Conservation (phyloP, 108 stramenopile genomes). For the Licmophora abbreviata region DNA sequence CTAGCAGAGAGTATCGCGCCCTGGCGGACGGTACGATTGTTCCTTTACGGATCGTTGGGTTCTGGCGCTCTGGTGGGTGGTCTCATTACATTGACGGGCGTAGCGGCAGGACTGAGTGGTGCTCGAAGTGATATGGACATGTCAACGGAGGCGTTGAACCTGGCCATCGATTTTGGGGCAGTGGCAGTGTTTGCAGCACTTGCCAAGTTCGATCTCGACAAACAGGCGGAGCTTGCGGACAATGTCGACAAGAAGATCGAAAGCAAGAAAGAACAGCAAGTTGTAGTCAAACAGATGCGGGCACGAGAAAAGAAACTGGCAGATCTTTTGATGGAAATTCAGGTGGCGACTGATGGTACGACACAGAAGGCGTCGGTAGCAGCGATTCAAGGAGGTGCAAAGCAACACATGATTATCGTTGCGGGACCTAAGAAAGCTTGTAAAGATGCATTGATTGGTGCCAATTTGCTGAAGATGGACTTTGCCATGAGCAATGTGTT, state of each 20-base stretch:
- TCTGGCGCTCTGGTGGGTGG: conserved; percentile 68
- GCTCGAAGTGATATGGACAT: conserved; percentile 59
- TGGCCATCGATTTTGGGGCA: conserved; percentile 83
- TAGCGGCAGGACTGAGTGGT: conserved; percentile 42
- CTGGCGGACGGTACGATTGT: conserved; percentile 71
- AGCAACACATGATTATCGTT: conserved; percentile 78
- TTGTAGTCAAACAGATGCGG: conserved; percentile 36
- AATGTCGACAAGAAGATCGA: conserved; percentile 59
- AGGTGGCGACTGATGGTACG: conserved; percentile 43
- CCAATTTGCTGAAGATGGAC: conserved; percentile 73
- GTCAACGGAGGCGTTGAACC: conserved; percentile 61
- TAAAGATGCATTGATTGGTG: conserved; percentile 66
- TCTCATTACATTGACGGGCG: conserved; percentile 52
- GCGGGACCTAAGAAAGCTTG: conserved; percentile 67
- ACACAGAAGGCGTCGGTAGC: conserved; percentile 37
- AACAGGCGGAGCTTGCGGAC: conserved; percentile 41
- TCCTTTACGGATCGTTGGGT: conserved; percentile 58
- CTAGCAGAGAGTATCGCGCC: conserved; percentile 74
- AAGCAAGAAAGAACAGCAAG: conserved; percentile 42
- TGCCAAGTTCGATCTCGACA: conserved; percentile 55
- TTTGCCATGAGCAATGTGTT: conserved; percentile 75
- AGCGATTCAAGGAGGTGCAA: conserved; percentile 53
- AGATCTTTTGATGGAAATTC: conserved; percentile 44
- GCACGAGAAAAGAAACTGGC: conserved; percentile 40
- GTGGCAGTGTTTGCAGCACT: conserved; percentile 52